Percentiles rank a stretch among this genome's conserved stretches.
These are phyloP conservation scores for Colletotrichum orchidophilum DNA, from an alignment of 2,329 filamentous ascomycete species.

Conservation along the genomic window DNA sequence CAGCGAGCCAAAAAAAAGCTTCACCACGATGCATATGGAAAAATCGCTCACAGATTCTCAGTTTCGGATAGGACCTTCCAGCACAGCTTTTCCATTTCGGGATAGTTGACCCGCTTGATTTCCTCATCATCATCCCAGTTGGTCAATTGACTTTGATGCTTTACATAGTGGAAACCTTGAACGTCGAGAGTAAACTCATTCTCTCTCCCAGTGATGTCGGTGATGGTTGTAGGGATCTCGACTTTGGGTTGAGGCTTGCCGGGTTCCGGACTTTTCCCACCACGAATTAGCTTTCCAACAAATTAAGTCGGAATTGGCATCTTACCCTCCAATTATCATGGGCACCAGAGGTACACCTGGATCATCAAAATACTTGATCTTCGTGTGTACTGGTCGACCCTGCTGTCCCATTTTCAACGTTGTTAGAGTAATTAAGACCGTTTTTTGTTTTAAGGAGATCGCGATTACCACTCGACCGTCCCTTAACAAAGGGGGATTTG, in stretches of 20 bases:
- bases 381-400: slow-evolving; percentile 23
- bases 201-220: slow-evolving; percentile 69
- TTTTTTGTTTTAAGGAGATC: not conserved
- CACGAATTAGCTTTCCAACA: not conserved
- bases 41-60: slow-evolving; percentile 6
- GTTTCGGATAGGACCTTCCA: slow-evolving; percentile 29
- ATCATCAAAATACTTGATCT: slow-evolving; percentile 31
- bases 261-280: slow-evolving; percentile 1
- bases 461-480: not conserved
- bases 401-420: not conserved
- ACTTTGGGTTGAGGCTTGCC: slow-evolving; percentile 60
- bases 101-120: slow-evolving; percentile 53
- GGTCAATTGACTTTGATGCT: slow-evolving; percentile 62
- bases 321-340: slow-evolving; percentile 31
- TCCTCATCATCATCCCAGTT: slow-evolving; percentile 63
- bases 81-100: slow-evolving; percentile 34
- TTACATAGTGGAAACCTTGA: slow-evolving; percentile 62
- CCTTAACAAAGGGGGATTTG: not conserved
- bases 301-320: not conserved
- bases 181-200: slow-evolving; percentile 70
- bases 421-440: not conserved
- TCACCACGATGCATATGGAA: not conserved
- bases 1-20: not conserved
- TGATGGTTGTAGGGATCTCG: slow-evolving; percentile 59
- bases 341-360: slow-evolving; percentile 30